These are phyloP conservation scores for Phaeosphaeriaceae sp. DNA, from an alignment of 2,329 filamentous ascomycete species.

Conservation along the genomic window DNA sequence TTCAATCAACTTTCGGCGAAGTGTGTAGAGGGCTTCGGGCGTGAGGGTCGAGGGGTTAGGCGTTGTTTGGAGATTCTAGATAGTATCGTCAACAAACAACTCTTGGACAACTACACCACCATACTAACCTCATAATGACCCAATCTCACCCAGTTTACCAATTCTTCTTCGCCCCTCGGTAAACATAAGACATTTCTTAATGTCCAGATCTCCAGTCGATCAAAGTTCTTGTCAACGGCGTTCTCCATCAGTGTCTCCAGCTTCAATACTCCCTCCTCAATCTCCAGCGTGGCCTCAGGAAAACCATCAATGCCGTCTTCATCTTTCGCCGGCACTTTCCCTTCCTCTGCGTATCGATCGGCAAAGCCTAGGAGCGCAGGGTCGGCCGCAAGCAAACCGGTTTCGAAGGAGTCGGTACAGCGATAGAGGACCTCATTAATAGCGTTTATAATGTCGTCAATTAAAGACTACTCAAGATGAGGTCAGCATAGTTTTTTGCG, in stretches of 20 bases:
- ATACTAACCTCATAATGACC: constrained; percentile 77
- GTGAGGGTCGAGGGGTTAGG: constrained; percentile 56
- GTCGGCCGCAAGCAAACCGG: constrained; percentile 75
- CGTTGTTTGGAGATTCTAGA: constrained; percentile 34
- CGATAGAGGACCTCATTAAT: constrained; percentile 93
- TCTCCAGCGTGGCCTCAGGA: constrained; percentile 68
- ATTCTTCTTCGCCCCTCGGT: constrained; percentile 59
- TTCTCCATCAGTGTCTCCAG: constrained; percentile 58
- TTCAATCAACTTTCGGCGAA: constrained; percentile 77
- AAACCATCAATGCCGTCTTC: constrained; percentile 52
- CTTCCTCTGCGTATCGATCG: constrained; percentile 54
- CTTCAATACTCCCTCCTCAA: constrained; percentile 75
- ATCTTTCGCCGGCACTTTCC: constrained; percentile 51
- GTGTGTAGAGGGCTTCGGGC: constrained; percentile 71
- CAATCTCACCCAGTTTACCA: constrained; percentile 78
- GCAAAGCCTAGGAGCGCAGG: constrained; percentile 83
- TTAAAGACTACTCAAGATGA: constrained; percentile 65
- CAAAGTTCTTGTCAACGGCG: constrained; percentile 59
- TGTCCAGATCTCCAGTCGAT: constrained; percentile 73
- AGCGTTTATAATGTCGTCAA: constrained; percentile 98
- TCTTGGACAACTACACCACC: not conserved
- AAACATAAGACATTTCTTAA: constrained; percentile 72
- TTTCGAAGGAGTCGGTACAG: constrained; percentile 86
- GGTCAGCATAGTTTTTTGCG: not conserved
- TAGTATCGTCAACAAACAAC: constrained; percentile 3